These are phyloP conservation scores for Nadsonia commutata DNA, from an alignment of 1,139 yeast species.

Conservation along the genomic window DNA sequence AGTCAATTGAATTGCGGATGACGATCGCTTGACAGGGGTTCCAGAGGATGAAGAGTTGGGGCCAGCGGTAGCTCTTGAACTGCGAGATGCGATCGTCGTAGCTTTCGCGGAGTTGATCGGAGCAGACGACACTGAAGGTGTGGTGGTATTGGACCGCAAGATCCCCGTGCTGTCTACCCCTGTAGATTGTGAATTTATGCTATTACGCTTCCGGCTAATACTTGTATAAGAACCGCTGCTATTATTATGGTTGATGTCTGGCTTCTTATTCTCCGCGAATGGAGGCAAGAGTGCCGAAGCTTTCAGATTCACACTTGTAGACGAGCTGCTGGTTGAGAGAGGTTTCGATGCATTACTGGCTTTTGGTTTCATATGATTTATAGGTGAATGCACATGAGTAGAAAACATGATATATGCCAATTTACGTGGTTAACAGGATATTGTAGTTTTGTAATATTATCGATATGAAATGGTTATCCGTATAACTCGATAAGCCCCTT, in stretches of 20 bases:
- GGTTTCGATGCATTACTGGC: background rate
- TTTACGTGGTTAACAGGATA: too few species aligned
- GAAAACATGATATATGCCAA: background rate
- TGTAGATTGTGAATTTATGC: background rate
- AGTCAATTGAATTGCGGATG: background rate
- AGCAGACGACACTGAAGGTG: too few species aligned
- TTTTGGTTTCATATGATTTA: background rate
- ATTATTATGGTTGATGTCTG: background rate
- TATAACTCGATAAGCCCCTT: too few species aligned
- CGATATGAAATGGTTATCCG: too few species aligned
- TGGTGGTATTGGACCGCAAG: background rate
- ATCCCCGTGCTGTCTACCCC: background rate
- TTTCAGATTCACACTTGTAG: background rate
- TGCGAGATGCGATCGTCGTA: too few species aligned
- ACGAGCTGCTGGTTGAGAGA: background rate
- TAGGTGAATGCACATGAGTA: background rate
- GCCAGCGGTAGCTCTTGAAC: background rate
- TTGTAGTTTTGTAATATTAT: too few species aligned
- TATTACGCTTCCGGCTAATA: background rate
- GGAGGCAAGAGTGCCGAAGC: background rate
- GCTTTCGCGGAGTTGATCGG: too few species aligned
- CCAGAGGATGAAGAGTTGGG: background rate
- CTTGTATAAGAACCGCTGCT: background rate
- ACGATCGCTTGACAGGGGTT: background rate
- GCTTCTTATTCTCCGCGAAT: background rate